Evolutionary conservation across 345 rosid genomes (phyloP).

Genomic region (Durio zibethinus): DNA sequence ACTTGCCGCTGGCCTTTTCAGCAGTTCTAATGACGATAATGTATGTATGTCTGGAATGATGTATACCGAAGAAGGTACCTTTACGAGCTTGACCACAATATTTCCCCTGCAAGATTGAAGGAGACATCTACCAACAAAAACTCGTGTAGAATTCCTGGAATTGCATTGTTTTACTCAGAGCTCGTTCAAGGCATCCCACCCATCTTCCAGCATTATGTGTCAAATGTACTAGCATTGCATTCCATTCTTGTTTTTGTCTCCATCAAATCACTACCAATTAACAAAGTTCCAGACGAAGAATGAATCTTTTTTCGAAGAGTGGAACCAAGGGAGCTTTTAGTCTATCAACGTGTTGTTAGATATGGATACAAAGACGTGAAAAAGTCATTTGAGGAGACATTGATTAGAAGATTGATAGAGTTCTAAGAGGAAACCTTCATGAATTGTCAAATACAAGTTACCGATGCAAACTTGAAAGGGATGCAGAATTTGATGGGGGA

Average conservation of each 20-base stretch:
- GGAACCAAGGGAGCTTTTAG: conserved; percentile 28
- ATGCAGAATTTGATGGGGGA: neutral
- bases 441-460: neutral
- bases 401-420: conserved; percentile 32
- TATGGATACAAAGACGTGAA: conserved; percentile 41
- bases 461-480: neutral
- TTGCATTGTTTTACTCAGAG: conserved; percentile 45
- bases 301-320: conserved; percentile 39
- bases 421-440: conserved; percentile 15
- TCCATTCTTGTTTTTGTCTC: conserved; percentile 43
- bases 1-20: conserved; percentile 43
- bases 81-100: conserved; percentile 44
- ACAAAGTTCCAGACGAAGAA: conserved; percentile 33
- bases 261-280: conserved; percentile 36
- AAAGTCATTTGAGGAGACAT: conserved; percentile 29
- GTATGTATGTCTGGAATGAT: conserved; percentile 42
- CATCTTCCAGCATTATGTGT: conserved; percentile 41
- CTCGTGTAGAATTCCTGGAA: conserved; percentile 32
- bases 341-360: conserved; percentile 35
- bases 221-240: conserved; percentile 37
- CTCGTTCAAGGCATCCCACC: conserved; percentile 43
- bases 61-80: conserved; percentile 35
- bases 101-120: conserved; percentile 24
- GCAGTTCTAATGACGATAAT: conserved; percentile 29
- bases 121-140: neutral